Evolutionary conservation across 1,284 basidiomycete genomes (phyloP), one percentile per base, ranked within the genome.

Genomic region (Cystobasidium pallidum): DNA sequence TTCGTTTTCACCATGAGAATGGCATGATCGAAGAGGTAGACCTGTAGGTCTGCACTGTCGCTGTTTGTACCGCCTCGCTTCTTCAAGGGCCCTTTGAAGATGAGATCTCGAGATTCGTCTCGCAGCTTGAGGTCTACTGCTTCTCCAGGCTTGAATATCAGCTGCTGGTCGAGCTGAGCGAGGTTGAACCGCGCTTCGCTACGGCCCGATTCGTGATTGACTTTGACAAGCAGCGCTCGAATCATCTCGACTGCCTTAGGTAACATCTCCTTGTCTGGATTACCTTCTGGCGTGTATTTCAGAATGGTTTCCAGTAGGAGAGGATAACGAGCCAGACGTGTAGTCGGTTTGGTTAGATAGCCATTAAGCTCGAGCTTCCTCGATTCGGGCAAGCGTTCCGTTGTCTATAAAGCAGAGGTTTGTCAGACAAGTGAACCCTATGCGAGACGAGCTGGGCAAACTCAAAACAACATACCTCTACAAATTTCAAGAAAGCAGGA

Each of bases 301-400:
- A 91, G 83, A 28, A 98, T 91, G 15, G 93, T 94, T 78, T 92
- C 93, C 34, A 99, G 85, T 15, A 99, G 84, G 0, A 99, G 85
- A 11, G 96, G 96, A 81, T 99, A 99, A 76, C 96, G 86, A 32
- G 95, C 96, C 34, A 99, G 85, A 78, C 96, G 89, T 11, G 96
- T 98, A 0, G 96, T 99, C 0, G 96, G 96, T 81, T 98, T 99
- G 15, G 94, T 99, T 57, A 99, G 84, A 82, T 99, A 99, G 2
- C 93, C 96, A 81, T 99, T 99, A 57, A 99, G 83, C 81, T 99
- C 96, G 55, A 99, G 86, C 83, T 98, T 99, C 52, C 94, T 87
- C 17, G 94, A 97, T 80, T 96, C 93, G 0, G 94, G 94, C 61
- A 91, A 85, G 32, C 96, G 89, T 80, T 99, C 96, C 2, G 91